Conservation (phyloP, 2,329 filamentous ascomycete genomes). For the Stemphylium vesicarium region DNA sequence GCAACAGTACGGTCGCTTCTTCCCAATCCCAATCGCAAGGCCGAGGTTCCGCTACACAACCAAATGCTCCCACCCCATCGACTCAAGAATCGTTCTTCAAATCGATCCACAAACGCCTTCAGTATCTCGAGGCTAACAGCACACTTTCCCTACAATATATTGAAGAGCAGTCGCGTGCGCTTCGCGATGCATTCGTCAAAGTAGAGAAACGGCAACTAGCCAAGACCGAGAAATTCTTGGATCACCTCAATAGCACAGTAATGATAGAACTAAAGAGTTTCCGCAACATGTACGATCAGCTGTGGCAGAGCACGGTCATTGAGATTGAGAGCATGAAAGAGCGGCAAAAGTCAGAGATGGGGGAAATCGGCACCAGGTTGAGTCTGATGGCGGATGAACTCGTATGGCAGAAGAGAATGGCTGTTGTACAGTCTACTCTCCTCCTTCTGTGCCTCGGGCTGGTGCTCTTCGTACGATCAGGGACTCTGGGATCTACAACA, state of each 20-base stretch:
- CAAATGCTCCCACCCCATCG: conserved; percentile 69
- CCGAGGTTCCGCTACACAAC: conserved; percentile 52
- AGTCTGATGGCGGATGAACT: conserved; percentile 94
- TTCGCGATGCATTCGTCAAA: conserved; percentile 84
- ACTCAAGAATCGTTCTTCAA: conserved; percentile 99
- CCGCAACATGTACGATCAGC: conserved; percentile 87
- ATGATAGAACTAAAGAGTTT: conserved; percentile 67
- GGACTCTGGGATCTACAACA: conserved; percentile 43
- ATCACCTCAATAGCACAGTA: conserved; percentile 86
- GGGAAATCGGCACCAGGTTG: conserved; percentile 79
- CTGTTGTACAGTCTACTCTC: conserved; percentile 86
- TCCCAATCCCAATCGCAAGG: conserved; percentile 25
- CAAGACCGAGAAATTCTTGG: conserved; percentile 83
- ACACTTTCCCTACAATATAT: conserved; percentile 95
- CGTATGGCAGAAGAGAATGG: conserved; percentile 83
- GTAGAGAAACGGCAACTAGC: conserved; percentile 85
- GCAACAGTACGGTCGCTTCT: conserved; percentile 26
- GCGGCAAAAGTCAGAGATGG: conserved; percentile 80
- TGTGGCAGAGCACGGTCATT: conserved; percentile 94
- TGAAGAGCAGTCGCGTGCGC: conserved; percentile 89
- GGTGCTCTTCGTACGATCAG: conserved; percentile 72
- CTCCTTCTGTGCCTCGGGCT: conserved; percentile 85
- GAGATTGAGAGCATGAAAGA: conserved; percentile 89
- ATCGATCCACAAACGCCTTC: conserved; percentile 88
- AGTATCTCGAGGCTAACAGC: conserved; percentile 89